phyloP scores from a whole-genome alignment of 148 eudicot species.

The Rhododendron ferrugineum region DNA sequence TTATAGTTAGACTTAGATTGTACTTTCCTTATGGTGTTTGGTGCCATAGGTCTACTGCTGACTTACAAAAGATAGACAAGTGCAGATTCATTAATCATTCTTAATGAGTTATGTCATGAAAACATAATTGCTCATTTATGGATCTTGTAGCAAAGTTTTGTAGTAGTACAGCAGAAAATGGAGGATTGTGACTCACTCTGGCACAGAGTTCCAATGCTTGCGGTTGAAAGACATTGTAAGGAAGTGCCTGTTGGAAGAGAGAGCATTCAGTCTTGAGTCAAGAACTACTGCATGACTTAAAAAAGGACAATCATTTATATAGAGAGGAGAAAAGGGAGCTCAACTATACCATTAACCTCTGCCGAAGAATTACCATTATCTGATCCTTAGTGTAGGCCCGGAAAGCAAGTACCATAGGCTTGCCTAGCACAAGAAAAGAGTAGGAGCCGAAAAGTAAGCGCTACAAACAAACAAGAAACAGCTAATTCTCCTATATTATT shows the following conservation, averaged over 20 bases:
- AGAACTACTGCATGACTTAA: not conserved
- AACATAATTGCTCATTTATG: not conserved
- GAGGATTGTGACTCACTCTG: slow-evolving; percentile 52
- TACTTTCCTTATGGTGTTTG: not conserved
- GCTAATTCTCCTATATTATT: not conserved
- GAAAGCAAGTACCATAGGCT: slow-evolving; percentile 72
- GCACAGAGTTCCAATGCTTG: slow-evolving; percentile 95
- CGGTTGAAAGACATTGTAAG: slow-evolving; percentile 67
- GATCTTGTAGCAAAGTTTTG: not conserved
- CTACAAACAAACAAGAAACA: not conserved
- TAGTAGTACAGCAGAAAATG: not conserved
- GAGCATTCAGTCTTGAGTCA: slow-evolving; percentile 7
- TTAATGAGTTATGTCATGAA: not conserved
- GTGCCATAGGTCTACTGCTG: not conserved
- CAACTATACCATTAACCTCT: slow-evolving; percentile 54
- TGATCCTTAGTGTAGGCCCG: slow-evolving; percentile 92
- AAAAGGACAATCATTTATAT: not conserved
- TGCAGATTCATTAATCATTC: not conserved
- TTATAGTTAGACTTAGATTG: not conserved
- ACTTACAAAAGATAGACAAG: not conserved
- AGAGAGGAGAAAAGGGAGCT: not conserved
- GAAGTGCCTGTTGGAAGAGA: slow-evolving; percentile 52
- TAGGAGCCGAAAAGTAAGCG: slow-evolving; percentile 9
- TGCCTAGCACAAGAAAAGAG: slow-evolving; percentile 48
- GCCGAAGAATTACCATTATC: slow-evolving; percentile 64